Base-by-base conservation (phyloP, 2,329 filamentous ascomycete genomes). In the Fusarium siculi region DNA sequence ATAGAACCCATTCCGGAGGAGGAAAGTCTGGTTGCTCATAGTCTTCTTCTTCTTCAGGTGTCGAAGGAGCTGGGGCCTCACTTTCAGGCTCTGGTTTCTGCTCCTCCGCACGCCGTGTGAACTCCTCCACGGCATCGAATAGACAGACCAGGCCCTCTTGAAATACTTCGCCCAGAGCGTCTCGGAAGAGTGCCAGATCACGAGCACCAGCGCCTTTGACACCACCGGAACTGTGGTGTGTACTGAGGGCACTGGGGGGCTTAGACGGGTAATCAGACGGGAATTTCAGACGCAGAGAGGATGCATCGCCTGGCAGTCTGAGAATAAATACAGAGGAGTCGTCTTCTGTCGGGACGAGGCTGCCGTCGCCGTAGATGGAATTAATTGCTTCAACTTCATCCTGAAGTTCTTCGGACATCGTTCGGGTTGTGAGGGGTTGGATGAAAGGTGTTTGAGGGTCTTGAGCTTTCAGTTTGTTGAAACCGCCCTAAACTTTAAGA, bases 41-140 rank as follows among this genome's bases (percentile, higher is more conserved):
- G 32, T 69, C 52, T 37, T 74, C 63, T 19, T 50, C 69, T 28
- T 74, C 60, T 32, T 12, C 14, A 18, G 42, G 34, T 23, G 54
- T 55, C 25, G 49, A 56, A 15, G 60, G 42, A 42, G 40, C 79
- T 74, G 32, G 77, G 65, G 61, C 80, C 76, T 66, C 71, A 30
- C 70, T 70, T 76, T 70, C 23, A 72, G 74, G 23, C 73, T 80
- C 43, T 79, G 74, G 28, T 70, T 77, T 66, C 9, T 70, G 75
- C 46, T 83, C 81, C 61, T 83, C 82, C 5, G 81, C 80, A 25
- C 84, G 77, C 58, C 87, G 84, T 63, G 84, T 86, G 73, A 93
- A 84, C 78, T 93, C 92, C 77, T 97, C 95, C 42, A 98, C 87
- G n/a, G 97, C 88, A 79, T 98, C 96, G 77, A 95, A 99, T 7